Evolutionary conservation across 345 rosid species (phyloP), one percentile per base, ranked within the genome.

Genomic region (Rhizophora apiculata): DNA sequence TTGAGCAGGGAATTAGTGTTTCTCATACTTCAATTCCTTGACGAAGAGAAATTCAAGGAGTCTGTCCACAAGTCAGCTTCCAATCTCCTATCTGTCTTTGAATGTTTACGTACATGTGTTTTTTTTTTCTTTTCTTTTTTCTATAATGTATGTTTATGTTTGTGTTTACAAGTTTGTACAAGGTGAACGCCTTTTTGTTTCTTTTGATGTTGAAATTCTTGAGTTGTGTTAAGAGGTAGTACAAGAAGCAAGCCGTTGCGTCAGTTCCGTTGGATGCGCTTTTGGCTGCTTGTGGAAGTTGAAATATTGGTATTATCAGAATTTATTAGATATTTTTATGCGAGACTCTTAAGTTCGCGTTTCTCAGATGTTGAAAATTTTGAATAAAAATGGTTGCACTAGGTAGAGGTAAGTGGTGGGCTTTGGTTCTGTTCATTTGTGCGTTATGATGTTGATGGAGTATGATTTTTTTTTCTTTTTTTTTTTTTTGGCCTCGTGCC

Each of bases 11-110:
- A 93, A 81, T 72, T 91, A 82, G 98, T 93, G 81, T 88, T 88
- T 75, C 94, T 90, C 70, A 85, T 91, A 77, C 97, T 93, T 61
- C 98, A 93, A 75, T 93, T 93, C 71, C 97, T 93, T 6, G 96
- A 91, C 56, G 98, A 93, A 78, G 94, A 93, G 82, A 89, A 91
- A 73, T 93, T 84, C 60, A 87, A 85, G 78, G 97, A 93, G 75
- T 84, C 97, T 71, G 89, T 91, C 61, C 98, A 91, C 74, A 90
- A 82, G 98, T 87, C 80, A 76, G 75, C 64, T 29, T 22, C 18
- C 21, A 22, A 3, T 3, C 37, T 4, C 36, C 20, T 20, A 39
- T 46, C 16, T 57, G 3, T 16, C 6, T 48, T 2, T 48, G 8
- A 49, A 0, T 62, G 18, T 69, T 67, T 65, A 1, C 64, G n/a